Evolutionary conservation across 2,329 filamentous ascomycete species (phyloP).

Genomic region (Pseudogymnoascus sp.): DNA sequence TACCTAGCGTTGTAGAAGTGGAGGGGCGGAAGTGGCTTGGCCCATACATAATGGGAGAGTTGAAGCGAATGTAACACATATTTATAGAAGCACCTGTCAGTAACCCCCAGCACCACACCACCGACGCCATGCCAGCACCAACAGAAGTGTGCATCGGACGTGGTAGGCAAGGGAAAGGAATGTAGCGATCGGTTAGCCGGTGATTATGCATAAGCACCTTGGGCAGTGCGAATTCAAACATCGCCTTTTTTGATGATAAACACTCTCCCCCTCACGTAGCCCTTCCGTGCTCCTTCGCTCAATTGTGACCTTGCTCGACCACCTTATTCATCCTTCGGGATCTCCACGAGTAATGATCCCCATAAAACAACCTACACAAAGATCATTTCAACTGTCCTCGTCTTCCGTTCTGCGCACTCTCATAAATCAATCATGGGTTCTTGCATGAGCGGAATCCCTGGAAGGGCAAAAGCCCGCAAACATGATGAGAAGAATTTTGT

Average conservation of each 20-base stretch:
- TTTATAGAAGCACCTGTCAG: background rate
- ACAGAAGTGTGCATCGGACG: background rate
- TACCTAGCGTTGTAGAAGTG: background rate
- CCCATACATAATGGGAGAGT: background rate
- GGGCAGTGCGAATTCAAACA: background rate
- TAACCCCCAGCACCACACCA: background rate
- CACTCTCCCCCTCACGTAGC: background rate
- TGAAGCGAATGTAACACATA: background rate
- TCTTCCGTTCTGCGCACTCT: background rate
- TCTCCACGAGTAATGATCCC: background rate
- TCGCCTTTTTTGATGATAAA: background rate
- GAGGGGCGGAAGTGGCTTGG: background rate
- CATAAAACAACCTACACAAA: background rate
- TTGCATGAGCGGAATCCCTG: background rate
- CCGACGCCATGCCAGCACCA: background rate
- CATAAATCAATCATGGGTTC: background rate
- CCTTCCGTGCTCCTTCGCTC: background rate
- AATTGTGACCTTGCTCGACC: background rate
- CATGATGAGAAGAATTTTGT: background rate
- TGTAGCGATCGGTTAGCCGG: background rate
- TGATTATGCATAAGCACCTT: slow-evolving; percentile 1
- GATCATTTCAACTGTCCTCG: background rate
- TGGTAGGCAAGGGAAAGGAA: background rate
- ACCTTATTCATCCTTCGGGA: background rate
- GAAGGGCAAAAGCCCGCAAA: background rate